Percentiles rank a stretch among this genome's conserved stretches.
Evolutionary conservation across 2,329 filamentous ascomycete genomes (phyloP).

Genomic region (Ophiocordyceps camponoti-saundersi): DNA sequence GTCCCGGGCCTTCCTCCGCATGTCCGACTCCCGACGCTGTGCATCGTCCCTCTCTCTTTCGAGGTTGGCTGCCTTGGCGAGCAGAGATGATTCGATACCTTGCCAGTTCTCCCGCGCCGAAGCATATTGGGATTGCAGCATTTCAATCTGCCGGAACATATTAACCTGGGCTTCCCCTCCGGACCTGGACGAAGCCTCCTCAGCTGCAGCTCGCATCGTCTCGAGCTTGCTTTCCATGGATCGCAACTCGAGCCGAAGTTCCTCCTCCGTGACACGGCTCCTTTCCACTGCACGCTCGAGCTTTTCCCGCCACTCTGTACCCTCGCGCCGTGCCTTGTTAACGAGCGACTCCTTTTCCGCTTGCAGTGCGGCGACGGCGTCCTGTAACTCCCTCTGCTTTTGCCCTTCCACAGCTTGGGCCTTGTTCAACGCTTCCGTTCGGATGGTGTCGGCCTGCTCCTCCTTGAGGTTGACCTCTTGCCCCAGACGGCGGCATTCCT

Average conservation of each 20-base stretch:
- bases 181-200: constrained; percentile 74
- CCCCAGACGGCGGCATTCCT: constrained; percentile 50
- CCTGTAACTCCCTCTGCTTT: constrained; percentile 35
- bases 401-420: constrained; percentile 51
- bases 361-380: constrained; percentile 44
- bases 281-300: constrained; percentile 57
- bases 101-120: constrained; percentile 96
- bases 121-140: constrained; percentile 84
- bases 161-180: constrained; percentile 77
- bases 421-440: constrained; percentile 49
- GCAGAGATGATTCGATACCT: constrained; percentile 74
- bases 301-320: constrained; percentile 57
- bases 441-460: constrained; percentile 45
- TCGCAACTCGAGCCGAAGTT: constrained; percentile 62
- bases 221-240: constrained; percentile 82
- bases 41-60: constrained; percentile 89
- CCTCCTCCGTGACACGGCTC: constrained; percentile 49
- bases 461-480: constrained; percentile 51
- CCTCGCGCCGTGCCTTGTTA: constrained; percentile 52
- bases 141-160: constrained; percentile 84
- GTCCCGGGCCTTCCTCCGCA: constrained; percentile 80
- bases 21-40: constrained; percentile 64
- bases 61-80: constrained; percentile 57
- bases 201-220: constrained; percentile 64
- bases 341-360: constrained; percentile 62